Evolutionary conservation across 306 rosid species (phyloP).

Genomic region (Lathyrus tuberosus): DNA sequence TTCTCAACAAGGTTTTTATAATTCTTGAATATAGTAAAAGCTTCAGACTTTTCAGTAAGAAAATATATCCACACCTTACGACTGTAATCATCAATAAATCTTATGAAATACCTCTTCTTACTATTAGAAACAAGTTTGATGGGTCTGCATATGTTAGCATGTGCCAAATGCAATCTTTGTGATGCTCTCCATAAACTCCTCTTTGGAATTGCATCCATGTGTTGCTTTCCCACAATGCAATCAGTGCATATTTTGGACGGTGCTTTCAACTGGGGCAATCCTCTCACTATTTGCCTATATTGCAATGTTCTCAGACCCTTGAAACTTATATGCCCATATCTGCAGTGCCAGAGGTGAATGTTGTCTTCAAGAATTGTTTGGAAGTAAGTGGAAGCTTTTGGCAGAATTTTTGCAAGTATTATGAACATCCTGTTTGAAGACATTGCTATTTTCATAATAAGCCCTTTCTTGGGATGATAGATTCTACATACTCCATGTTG

Average conservation of each 20-base stretch:
- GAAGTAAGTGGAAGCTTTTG: not conserved
- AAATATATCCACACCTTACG: not conserved
- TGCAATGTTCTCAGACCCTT: not conserved
- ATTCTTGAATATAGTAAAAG: too few relatives aligned
- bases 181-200: not conserved
- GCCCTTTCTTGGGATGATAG: not conserved
- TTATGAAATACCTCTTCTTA: not conserved
- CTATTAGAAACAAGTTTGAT: not conserved
- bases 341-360: not conserved
- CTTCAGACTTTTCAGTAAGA: too few relatives aligned
- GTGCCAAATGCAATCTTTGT: not conserved
- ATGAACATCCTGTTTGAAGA: not conserved
- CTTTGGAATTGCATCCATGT: not conserved
- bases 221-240: not conserved
- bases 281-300: not conserved
- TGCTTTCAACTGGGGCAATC: not conserved
- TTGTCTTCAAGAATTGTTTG: not conserved
- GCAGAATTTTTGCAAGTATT: not conserved
- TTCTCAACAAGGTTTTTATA: not conserved
- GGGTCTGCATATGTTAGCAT: not conserved
- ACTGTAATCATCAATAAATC: not conserved
- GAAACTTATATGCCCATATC: not conserved
- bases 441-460: not conserved
- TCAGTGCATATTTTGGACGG: not conserved
- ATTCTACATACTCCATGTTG: not conserved